Evolutionary conservation across 2,329 filamentous ascomycete genomes (phyloP).

Genomic region (Epichloe uncinata): DNA sequence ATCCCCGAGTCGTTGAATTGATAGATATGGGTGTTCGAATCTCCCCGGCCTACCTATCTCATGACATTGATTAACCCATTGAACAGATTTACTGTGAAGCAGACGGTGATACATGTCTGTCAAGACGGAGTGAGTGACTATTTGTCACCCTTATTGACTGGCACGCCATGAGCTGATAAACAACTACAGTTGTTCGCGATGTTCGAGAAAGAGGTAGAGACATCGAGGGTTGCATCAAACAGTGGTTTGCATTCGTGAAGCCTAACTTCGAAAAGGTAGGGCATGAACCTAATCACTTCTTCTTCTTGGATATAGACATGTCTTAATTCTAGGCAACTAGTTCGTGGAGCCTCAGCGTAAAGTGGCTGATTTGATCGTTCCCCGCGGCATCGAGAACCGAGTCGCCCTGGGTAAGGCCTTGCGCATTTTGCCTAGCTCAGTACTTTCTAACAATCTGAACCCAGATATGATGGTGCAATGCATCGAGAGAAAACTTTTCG

Average conservation of each 20-base stretch:
- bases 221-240: constrained; percentile 91
- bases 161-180: constrained; percentile 3
- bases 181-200: constrained; percentile 61
- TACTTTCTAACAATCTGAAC: constrained; percentile 4
- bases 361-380: constrained; percentile 89
- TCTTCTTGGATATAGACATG: not conserved
- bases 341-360: constrained; percentile 87
- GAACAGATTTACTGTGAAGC: constrained; percentile 87
- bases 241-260: constrained; percentile 95
- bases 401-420: constrained; percentile 62
- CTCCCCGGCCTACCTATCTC: not conserved
- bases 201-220: constrained; percentile 81
- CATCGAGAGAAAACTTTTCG: constrained; percentile 72
- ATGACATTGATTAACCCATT: not conserved
- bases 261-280: constrained; percentile 75
- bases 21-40: constrained; percentile 70
- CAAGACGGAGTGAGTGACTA: constrained; percentile 56
- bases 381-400: constrained; percentile 84
- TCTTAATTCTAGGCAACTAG: constrained; percentile 17
- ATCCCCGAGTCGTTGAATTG: constrained; percentile 70
- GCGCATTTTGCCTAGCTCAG: not conserved
- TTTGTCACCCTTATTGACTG: constrained; percentile 3
- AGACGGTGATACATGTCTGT: constrained; percentile 85
- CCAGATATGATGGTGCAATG: constrained; percentile 85
- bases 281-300: not conserved